Percentiles rank a stretch among this genome's conserved stretches.
Evolutionary conservation across 305 asterid genomes (phyloP).

Genomic region (Fraxinus greggii): DNA sequence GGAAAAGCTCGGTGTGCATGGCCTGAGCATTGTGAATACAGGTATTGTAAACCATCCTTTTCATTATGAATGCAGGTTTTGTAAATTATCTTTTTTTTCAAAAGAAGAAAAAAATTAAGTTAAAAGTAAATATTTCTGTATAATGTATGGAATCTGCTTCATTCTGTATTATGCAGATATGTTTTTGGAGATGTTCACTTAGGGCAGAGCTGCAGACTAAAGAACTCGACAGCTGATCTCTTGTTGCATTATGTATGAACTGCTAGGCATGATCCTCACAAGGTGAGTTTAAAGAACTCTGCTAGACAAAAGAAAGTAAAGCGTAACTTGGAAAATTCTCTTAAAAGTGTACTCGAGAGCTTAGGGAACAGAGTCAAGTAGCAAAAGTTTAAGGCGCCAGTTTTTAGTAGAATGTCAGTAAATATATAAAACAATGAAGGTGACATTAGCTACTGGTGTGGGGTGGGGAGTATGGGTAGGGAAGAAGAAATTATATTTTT

Average conservation of each 20-base stretch:
- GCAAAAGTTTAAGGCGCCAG: not conserved
- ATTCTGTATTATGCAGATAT: slow-evolving; percentile 48
- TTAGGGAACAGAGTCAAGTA: not conserved
- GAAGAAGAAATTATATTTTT: not conserved
- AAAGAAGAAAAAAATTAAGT: not conserved
- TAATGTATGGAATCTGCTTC: not conserved
- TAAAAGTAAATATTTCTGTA: not conserved
- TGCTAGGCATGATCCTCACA: slow-evolving; percentile 1
- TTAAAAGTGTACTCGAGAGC: not conserved
- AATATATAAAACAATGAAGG: not conserved
- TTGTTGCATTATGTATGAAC: slow-evolving; percentile 65
- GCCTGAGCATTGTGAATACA: slow-evolving; percentile 94
- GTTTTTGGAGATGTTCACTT: slow-evolving; percentile 92
- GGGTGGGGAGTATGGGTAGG: not conserved
- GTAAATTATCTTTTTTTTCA: not conserved
- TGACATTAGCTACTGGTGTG: not conserved
- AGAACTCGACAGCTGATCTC: slow-evolving; percentile 73
- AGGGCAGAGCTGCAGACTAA: slow-evolving; percentile 98
- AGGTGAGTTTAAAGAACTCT: slow-evolving; percentile 33
- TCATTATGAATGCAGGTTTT: not conserved
- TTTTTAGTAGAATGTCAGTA: not conserved
- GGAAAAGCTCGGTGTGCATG: slow-evolving; percentile 99
- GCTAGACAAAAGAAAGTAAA: not conserved
- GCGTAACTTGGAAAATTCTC: not conserved
- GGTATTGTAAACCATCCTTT: slow-evolving; percentile 40